A percentile compares a stretch with the other conserved stretches of the same genome.
Conservation (phyloP, 2,329 filamentous ascomycete genomes). For the Aureobasidium sp. region DNA sequence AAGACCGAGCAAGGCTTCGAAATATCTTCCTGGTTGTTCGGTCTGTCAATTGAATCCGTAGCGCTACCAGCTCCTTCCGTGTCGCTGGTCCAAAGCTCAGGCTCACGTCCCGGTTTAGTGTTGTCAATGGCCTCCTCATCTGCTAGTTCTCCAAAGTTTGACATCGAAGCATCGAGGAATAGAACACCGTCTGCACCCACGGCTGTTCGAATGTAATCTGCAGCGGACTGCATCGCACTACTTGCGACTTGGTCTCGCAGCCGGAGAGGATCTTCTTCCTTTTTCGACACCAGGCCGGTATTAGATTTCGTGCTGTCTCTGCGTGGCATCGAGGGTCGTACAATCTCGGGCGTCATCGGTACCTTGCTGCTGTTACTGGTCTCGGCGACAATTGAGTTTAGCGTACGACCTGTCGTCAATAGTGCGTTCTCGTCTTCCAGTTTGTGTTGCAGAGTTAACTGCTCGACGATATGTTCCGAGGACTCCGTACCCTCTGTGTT, state of each 20-base stretch:
- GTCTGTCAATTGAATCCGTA: background rate
- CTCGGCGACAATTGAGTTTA: background rate
- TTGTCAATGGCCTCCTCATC: background rate
- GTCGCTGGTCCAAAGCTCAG: constrained; percentile 1
- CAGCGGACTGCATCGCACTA: constrained; percentile 35
- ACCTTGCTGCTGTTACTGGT: background rate
- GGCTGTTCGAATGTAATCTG: constrained; percentile 39
- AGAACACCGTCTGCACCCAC: constrained; percentile 41
- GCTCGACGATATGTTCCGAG: constrained; percentile 9
- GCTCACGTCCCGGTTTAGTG: background rate
- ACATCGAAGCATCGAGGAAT: constrained; percentile 30
- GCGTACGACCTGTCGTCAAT: background rate
- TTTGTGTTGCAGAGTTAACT: background rate
- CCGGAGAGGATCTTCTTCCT: constrained; percentile 19
- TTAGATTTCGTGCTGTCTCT: constrained; percentile 3
- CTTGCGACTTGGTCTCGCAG: constrained; percentile 21
- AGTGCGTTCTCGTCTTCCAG: constrained; percentile 4
- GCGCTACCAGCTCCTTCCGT: constrained; percentile 5
- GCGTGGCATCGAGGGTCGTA: background rate
- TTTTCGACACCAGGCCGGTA: constrained; percentile 17
- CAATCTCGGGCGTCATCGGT: background rate
- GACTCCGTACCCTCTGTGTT: background rate
- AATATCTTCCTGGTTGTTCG: background rate
- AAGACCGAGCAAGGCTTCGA: constrained; percentile 7
- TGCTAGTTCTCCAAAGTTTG: constrained; percentile 8